Base-by-base conservation (phyloP, 2,329 filamentous ascomycete genomes). In the Beauveria medogensis region DNA sequence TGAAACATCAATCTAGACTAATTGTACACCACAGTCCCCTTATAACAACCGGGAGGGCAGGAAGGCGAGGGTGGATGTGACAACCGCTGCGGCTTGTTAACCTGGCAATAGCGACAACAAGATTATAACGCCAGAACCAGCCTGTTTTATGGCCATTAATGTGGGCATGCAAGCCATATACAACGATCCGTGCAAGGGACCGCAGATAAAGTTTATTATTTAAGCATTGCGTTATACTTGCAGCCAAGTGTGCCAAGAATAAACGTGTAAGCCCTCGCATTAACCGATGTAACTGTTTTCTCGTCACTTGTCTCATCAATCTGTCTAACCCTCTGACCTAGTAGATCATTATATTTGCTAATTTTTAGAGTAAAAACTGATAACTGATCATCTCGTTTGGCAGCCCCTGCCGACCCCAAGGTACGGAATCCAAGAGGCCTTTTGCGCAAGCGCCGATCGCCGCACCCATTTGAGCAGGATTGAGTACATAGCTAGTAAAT, bases 401-500 rank as follows among this genome's bases (percentile, higher is more conserved):
- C 30, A 34, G 30, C 30, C 30, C 30, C 30, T 34, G 12, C 12
- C 30, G 30, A 34, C 30, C 30, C 30, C 34, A 30, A 28, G 22
- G 46, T 43, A 37, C 55, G 34, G 30, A 51, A 28, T 20, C n/a
- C 16, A 41, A 14, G 9, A 52, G 22, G 7, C 24, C 22, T 24
- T 26, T 51, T 52, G 47, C 56, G 56, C 47, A 59, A 59, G 47
- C 47, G 46, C 46, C 56, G 37, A 52, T 59, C 14, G 20, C 18
- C 12, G 24, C 47, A 26, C 47, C 28, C 47, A 50, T 57, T 58
- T 59, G 56, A 59, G 56, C 56, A 59, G 12, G 24, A 52, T 59
- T 59, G 56, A 59, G 56, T 52, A 14, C 12, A 14, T 37, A 28
- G 37, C 37, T 57, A 30, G 40, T 43, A 43, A 10, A 20, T n/a